phyloP scores from a whole-genome alignment of 192 early-diverging fungal genomes.

The Podila epicladia region DNA sequence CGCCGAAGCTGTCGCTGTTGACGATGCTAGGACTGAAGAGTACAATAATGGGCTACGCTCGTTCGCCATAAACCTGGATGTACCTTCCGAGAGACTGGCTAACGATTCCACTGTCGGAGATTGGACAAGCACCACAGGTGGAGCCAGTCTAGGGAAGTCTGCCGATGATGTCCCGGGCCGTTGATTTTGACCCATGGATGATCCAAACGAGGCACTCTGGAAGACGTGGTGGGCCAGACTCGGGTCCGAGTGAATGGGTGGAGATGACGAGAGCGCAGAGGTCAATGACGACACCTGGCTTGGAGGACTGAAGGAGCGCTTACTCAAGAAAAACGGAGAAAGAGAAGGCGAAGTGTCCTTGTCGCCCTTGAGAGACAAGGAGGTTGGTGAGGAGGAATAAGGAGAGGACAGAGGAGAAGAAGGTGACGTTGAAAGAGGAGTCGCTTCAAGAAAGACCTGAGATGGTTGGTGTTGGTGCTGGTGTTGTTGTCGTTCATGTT shows the following conservation, averaged over 20 bases:
- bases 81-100: not conserved
- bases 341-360: slow-evolving; percentile 32
- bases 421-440: slow-evolving; percentile 19
- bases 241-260: slow-evolving; percentile 17
- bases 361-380: slow-evolving; percentile 9
- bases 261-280: slow-evolving; percentile 20
- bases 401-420: slow-evolving; percentile 12
- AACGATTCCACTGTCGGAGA: slow-evolving; percentile 36
- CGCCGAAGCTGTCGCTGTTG: slow-evolving; percentile 5
- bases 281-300: slow-evolving; percentile 7
- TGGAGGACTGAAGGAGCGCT: slow-evolving; percentile 34
- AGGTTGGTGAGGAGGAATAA: slow-evolving; percentile 9
- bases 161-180: not conserved
- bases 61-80: not conserved
- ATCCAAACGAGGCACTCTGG: slow-evolving; percentile 1
- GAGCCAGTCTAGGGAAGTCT: slow-evolving; percentile 35
- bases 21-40: slow-evolving; percentile 25
- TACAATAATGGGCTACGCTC: slow-evolving; percentile 21
- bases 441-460: slow-evolving; percentile 10
- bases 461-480: not conserved
- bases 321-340: slow-evolving; percentile 37
- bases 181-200: not conserved
- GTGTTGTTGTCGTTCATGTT: not conserved
- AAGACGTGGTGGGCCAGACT: slow-evolving; percentile 15
- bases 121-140: slow-evolving; percentile 39